phyloP scores from a whole-genome alignment of 2,329 filamentous ascomycete species.

The Diaporthe longicolla region DNA sequence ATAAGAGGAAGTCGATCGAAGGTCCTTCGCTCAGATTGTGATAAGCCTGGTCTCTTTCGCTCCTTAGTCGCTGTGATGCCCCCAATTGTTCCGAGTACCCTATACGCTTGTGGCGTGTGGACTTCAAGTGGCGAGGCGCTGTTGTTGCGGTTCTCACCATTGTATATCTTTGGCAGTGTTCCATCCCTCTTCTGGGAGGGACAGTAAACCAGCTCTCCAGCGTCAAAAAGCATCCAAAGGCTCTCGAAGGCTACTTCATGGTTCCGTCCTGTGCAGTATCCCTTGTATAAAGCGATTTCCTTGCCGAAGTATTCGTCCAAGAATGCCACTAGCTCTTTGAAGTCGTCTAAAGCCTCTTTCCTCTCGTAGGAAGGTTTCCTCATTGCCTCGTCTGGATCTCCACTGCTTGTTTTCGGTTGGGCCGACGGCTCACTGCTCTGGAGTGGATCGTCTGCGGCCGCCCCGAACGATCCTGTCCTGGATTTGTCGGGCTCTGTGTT shows the following conservation, averaged over 20 bases:
- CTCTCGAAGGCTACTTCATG: not conserved
- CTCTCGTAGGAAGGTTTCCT: not conserved
- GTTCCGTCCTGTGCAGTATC: not conserved
- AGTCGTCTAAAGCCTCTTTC: not conserved
- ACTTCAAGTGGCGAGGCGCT: not conserved
- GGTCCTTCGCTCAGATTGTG: not conserved
- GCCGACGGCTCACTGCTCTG: not conserved
- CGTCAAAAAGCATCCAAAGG: constrained; percentile 1
- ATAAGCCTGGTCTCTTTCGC: not conserved
- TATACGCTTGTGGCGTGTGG: constrained; percentile 1
- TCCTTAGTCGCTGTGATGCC: not conserved
- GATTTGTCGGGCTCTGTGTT: not conserved
- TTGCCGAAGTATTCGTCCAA: not conserved
- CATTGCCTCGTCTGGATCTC: not conserved
- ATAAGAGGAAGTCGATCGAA: not conserved
- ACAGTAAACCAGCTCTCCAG: not conserved
- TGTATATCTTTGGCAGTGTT: not conserved
- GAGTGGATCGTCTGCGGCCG: not conserved
- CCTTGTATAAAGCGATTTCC: not conserved
- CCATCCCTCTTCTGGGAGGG: not conserved
- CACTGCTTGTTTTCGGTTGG: not conserved
- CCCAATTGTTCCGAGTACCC: constrained; percentile 2
- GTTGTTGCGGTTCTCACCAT: not conserved
- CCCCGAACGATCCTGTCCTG: not conserved
- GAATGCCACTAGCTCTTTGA: not conserved